phyloP scores from a whole-genome alignment of 2,329 filamentous ascomycete species.

The Aspergillus jensenii region DNA sequence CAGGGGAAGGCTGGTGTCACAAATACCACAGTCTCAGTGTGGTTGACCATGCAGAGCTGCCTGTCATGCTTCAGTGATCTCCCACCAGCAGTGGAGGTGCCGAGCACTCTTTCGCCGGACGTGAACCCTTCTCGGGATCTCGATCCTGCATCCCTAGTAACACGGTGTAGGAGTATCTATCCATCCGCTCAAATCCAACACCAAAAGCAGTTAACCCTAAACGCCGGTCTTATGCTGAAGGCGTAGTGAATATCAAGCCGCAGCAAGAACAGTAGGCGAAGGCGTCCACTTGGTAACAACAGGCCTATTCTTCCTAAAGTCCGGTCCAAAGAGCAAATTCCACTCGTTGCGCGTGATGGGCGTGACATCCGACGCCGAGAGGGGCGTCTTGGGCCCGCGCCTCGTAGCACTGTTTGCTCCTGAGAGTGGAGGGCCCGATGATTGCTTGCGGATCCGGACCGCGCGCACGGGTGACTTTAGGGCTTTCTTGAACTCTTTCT shows the following conservation, averaged over 20 bases:
- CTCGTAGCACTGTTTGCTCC: conserved; percentile 5
- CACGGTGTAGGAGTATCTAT: too few species aligned
- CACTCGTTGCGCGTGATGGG: conserved; percentile 45
- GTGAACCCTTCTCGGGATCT: neutral
- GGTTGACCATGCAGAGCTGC: neutral
- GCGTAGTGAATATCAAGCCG: conserved; percentile 21
- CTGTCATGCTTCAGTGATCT: neutral
- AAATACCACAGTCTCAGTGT: neutral
- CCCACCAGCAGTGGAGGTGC: neutral
- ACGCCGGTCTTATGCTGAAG: too few species aligned
- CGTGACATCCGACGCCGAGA: conserved; percentile 44
- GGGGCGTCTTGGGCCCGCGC: conserved; percentile 40
- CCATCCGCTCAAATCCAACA: neutral
- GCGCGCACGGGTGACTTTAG: conserved; percentile 22
- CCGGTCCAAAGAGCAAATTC: conserved; percentile 39
- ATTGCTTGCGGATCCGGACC: conserved; percentile 19
- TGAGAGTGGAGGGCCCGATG: conserved; percentile 11
- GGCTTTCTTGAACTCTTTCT: neutral
- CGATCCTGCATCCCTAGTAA: too few species aligned
- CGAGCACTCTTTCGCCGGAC: neutral
- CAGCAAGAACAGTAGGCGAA: conserved; percentile 32
- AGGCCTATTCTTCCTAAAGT: conserved; percentile 29
- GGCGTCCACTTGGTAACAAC: conserved; percentile 40
- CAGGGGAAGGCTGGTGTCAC: neutral
- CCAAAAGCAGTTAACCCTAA: too few species aligned